Evolutionary conservation across 192 early-diverging fungal genomes (phyloP).

Genomic region (Spizellomyces punctatus): DNA sequence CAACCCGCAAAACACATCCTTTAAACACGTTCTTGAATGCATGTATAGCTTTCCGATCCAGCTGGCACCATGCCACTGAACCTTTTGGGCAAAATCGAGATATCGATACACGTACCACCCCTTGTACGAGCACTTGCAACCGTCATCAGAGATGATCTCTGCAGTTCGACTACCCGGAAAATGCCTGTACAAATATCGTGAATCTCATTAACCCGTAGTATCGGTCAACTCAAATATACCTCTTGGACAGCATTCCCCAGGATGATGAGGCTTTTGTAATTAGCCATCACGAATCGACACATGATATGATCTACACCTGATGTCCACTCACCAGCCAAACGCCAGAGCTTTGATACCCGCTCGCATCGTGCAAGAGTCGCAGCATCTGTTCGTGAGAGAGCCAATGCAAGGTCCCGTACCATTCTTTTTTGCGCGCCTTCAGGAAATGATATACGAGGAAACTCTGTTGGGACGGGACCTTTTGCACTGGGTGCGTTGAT

Average conservation of each 20-base stretch:
- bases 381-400: neutral
- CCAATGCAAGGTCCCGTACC: neutral
- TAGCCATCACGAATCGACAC: neutral
- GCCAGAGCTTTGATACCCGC: neutral
- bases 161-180: neutral
- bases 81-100: neutral
- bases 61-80: neutral
- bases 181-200: neutral
- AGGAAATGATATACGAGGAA: too few species aligned
- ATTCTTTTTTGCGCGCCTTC: neutral
- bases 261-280: neutral
- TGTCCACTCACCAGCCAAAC: neutral
- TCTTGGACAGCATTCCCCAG: neutral
- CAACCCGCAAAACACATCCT: neutral
- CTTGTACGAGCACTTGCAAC: neutral
- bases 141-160: neutral
- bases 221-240: neutral
- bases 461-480: too few species aligned
- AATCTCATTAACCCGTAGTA: neutral
- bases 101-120: neutral
- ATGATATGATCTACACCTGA: neutral
- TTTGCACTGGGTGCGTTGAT: too few species aligned
- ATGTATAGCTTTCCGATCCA: slow-evolving; percentile 1
- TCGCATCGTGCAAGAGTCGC: neutral
- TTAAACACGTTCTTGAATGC: neutral